Evolutionary conservation across 2,329 filamentous ascomycete species (phyloP).

Genomic region (Penicillium sp.): DNA sequence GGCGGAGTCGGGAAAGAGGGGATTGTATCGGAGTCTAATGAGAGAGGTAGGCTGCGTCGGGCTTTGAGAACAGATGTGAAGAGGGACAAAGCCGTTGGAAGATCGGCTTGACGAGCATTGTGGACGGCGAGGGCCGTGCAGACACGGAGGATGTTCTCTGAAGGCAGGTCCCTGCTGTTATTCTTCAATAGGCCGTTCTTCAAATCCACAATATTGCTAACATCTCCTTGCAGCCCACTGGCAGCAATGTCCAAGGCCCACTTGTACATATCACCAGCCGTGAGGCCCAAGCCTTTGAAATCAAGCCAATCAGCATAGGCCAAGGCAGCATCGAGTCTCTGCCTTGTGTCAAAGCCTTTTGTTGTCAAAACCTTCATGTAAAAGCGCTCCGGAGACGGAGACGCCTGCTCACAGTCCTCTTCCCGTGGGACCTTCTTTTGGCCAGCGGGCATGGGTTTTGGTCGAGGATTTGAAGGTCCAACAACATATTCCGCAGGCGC

Average conservation of each 20-base stretch:
- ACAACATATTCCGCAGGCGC: conserved; percentile 72
- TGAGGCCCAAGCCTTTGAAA: conserved; percentile 65
- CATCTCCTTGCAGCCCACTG: conserved; percentile 48
- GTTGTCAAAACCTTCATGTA: conserved; percentile 82
- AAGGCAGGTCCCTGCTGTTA: conserved; percentile 54
- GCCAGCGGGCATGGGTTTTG: conserved; percentile 67
- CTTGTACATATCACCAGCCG: conserved; percentile 68
- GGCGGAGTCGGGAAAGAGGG: conserved; percentile 22
- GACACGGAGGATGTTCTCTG: conserved; percentile 70
- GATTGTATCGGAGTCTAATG: conserved; percentile 26
- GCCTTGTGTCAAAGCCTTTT: conserved; percentile 71
- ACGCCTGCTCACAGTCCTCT: conserved; percentile 70
- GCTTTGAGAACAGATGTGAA: conserved; percentile 81
- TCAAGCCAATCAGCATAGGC: conserved; percentile 83
- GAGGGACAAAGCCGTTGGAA: conserved; percentile 72
- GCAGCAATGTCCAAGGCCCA: conserved; percentile 75
- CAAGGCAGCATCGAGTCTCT: conserved; percentile 77
- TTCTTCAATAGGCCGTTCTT: conserved; percentile 64
- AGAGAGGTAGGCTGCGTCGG: conserved; percentile 57
- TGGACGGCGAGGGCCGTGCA: conserved; percentile 77
- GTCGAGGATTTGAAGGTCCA: conserved; percentile 79
- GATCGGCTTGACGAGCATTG: conserved; percentile 66
- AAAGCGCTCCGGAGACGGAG: conserved; percentile 67
- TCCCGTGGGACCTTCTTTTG: conserved; percentile 63
- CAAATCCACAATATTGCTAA: conserved; percentile 54